Conservation (phyloP, 305 asterid genomes). For the Fraxinus latifolia region DNA sequence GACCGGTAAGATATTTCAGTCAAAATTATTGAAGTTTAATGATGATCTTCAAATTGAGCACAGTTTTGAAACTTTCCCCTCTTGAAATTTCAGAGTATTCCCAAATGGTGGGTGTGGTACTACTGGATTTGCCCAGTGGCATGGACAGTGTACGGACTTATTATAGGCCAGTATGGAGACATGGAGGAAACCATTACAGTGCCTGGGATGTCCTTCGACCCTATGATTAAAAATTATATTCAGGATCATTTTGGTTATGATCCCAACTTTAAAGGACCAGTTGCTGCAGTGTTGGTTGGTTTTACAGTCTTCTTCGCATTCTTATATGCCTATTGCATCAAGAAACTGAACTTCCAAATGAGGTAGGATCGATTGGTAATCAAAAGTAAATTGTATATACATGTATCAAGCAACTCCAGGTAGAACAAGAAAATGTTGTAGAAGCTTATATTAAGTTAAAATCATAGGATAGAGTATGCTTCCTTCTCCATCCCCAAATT, state of each 20-base stretch:
- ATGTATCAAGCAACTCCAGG: neutral
- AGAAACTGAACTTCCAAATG: slow-evolving; percentile 58
- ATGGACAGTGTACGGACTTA: slow-evolving; percentile 66
- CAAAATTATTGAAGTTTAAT: neutral
- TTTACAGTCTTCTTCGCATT: slow-evolving; percentile 60
- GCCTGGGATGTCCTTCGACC: slow-evolving; percentile 23
- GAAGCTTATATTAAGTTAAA: neutral
- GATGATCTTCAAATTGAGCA: neutral
- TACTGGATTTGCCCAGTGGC: slow-evolving; percentile 73
- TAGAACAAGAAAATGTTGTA: neutral
- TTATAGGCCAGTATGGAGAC: slow-evolving; percentile 62
- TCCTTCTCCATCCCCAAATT: neutral
- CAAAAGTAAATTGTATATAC: slow-evolving; percentile 23
- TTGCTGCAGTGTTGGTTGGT: slow-evolving; percentile 50
- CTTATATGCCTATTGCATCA: slow-evolving; percentile 57
- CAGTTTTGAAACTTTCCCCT: neutral
- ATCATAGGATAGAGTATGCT: neutral
- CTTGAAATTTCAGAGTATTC: slow-evolving; percentile 42
- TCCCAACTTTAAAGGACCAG: slow-evolving; percentile 52
- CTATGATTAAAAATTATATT: slow-evolving; percentile 40
- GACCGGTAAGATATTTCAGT: slow-evolving; percentile 50
- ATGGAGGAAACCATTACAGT: slow-evolving; percentile 35
- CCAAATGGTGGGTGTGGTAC: slow-evolving; percentile 60
- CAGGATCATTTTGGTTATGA: slow-evolving; percentile 49
- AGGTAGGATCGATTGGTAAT: slow-evolving; percentile 29